These are phyloP conservation scores for Asterella californica DNA, from an alignment of 225 moss, liverwort and hornwort species.

Conservation along the genomic window DNA sequence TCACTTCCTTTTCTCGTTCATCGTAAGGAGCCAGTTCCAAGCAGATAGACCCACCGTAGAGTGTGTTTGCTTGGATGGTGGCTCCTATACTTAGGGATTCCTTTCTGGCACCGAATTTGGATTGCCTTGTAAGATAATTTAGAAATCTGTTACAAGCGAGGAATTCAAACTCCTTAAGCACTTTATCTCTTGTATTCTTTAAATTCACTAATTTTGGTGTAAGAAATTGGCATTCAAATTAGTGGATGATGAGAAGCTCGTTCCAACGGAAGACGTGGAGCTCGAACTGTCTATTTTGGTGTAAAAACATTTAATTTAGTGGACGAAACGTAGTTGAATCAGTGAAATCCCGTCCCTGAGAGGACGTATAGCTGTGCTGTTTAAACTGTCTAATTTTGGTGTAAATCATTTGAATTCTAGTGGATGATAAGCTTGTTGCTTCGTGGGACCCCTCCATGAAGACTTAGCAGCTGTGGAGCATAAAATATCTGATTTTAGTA, in stretches of 20 bases:
- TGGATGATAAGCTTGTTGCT: no score
- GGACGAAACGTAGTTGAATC: no score
- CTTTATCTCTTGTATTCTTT: neutral
- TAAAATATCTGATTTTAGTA: no score
- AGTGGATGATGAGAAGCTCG: neutral
- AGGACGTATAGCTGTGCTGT: neutral
- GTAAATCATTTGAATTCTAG: no score
- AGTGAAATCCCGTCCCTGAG: neutral
- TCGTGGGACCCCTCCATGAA: no score
- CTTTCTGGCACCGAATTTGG: slow-evolving; percentile 26
- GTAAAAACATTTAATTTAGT: neutral
- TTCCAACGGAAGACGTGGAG: neutral
- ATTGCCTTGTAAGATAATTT: slow-evolving; percentile 31
- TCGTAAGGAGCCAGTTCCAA: slow-evolving; percentile 14
- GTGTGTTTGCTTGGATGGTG: slow-evolving; percentile 20
- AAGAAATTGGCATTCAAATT: neutral
- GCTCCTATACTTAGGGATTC: slow-evolving; percentile 4
- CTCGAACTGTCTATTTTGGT: neutral
- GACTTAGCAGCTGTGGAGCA: no score
- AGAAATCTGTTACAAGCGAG: slow-evolving; percentile 15
- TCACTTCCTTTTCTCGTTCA: neutral
- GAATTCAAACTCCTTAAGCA: neutral
- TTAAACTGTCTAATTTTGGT: neutral
- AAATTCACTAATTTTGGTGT: neutral
- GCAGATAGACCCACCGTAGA: slow-evolving; percentile 6